phyloP scores from a whole-genome alignment of 768 basidiomycete genomes.

The Termitomyces sp. region DNA sequence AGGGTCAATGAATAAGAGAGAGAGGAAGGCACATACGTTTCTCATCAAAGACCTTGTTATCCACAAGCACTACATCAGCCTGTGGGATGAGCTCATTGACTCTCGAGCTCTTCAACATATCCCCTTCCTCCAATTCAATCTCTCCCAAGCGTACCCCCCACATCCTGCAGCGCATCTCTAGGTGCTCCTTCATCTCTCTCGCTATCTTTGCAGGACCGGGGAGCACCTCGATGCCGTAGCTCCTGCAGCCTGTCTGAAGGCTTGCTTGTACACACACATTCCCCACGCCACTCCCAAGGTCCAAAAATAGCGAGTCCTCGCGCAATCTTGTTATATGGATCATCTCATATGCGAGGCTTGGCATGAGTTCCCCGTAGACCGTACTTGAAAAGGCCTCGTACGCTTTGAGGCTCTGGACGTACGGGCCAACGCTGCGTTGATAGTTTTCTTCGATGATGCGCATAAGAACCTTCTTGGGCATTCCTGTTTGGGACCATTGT shows the following conservation, averaged over 20 bases:
- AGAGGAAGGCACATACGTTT: conserved; percentile 47
- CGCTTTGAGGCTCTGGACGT: conserved; percentile 72
- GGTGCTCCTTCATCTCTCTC: conserved; percentile 67
- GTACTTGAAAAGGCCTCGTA: conserved; percentile 84
- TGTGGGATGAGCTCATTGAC: conserved; percentile 67
- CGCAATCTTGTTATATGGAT: conserved; percentile 51
- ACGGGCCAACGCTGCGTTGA: conserved; percentile 89
- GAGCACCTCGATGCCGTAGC: conserved; percentile 80
- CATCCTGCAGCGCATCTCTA: conserved; percentile 76
- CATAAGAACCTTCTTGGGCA: conserved; percentile 66
- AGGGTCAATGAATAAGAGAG: background rate
- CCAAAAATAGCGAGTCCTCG: conserved; percentile 69
- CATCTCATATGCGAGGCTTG: conserved; percentile 74
- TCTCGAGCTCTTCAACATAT: conserved; percentile 71
- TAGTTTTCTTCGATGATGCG: conserved; percentile 89
- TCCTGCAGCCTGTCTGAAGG: conserved; percentile 72
- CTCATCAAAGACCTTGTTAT: conserved; percentile 82
- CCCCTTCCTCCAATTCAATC: conserved; percentile 78
- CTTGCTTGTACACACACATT: conserved; percentile 83
- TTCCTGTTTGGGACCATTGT: conserved; percentile 47
- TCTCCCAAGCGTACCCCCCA: conserved; percentile 83
- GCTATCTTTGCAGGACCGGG: conserved; percentile 80
- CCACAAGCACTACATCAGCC: conserved; percentile 91
- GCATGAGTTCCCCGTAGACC: conserved; percentile 90
- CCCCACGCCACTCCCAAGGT: conserved; percentile 84